Base-by-base conservation (phyloP, 208 protist genomes). In the Vickermania spadyakhi region DNA sequence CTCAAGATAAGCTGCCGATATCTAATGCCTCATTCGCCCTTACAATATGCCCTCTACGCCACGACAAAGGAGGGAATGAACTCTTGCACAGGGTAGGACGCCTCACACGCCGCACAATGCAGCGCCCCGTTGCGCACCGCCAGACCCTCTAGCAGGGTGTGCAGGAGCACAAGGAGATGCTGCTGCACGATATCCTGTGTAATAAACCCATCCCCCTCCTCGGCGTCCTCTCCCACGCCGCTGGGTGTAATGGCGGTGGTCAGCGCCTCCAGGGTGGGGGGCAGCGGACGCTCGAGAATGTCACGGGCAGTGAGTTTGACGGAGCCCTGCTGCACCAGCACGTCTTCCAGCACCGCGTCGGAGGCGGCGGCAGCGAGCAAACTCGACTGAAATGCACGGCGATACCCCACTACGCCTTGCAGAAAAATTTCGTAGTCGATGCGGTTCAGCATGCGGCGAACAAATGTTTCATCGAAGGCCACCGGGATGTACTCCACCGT, bases 11-110 rank as follows among this genome's bases (percentile, higher is more conserved):
- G n/a, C n/a, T n/a, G n/a, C n/a, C n/a, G n/a, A n/a, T n/a, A n/a
- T n/a, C n/a, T n/a, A n/a, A n/a, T n/a, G n/a, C n/a, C n/a, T n/a
- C n/a, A n/a, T n/a, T n/a, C n/a, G n/a, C n/a, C n/a, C n/a, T n/a
- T n/a, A n/a, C n/a, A n/a, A n/a, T n/a, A n/a, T n/a, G n/a, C n/a
- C 36, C 11, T 18, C 2, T 3, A 58, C 50, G 84, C 77, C 0
- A 79, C 50, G 31, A 96, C 78, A 77, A 96, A 91, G 77, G 93
- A 90, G 3, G 86, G 86, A 36, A 96, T 94, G 56, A 89, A 91
- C 11, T 93, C 86, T 42, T 74, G 61, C 49, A 96, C 76, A 1
- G 68, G 13, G 52, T 88, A 96, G 56, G 58, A 66, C 45, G 75
- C 66, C 52, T 67, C 58, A 73, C 89, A 96, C 55, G 66, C 65